Base-by-base conservation (phyloP, 2,329 filamentous ascomycete genomes). In the Teratosphaeria viscida region DNA sequence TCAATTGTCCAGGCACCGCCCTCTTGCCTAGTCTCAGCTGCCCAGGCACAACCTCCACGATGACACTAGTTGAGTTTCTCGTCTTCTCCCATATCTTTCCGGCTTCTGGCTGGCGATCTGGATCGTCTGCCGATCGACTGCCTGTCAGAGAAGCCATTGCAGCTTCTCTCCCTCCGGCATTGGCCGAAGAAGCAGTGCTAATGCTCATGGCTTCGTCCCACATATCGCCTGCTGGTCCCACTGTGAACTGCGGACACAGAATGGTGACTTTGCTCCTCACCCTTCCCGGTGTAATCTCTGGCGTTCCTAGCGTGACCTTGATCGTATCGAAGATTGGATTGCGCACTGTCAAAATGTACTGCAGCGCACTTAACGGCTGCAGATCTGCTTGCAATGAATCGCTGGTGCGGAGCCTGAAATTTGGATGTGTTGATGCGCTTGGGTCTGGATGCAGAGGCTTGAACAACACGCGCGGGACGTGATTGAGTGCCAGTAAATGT, bases 61-160 rank as follows among this genome's bases (percentile, higher is more conserved):
- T 89, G 11, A 99, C 90, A 65, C 87, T 94, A 16, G 94, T 94
- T 89, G 92, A 96, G 73, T 97, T 99, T 39, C 92, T 81, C 0
- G 92, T 92, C 58, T 87, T 84, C 64, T 96, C 92, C 89, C 90
- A 99, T n/a, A 97, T 86, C 75, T 97, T 97, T 57, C 92, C 94
- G 0, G 89, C 89, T 73, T 95, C 91, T 16, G 89, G 84, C 69
- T 84, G 85, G 55, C 84, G 82, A 57, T 77, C 79, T 54, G 75
- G 74, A 56, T 77, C 79, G 2, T 54, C 53, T 49, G 75, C 73
- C n/a, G 71, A 70, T 29, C 67, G 71, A 52, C 70, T 77, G 67
- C 65, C 70, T 23, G 67, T 72, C 61, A 67, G 61, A 12, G 66
- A 68, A 19, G 68, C 67, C 64, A 72, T 68, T 2, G 70, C 69